Evolutionary conservation across 306 rosid species (phyloP).

Genomic region (Castanea crenata): DNA sequence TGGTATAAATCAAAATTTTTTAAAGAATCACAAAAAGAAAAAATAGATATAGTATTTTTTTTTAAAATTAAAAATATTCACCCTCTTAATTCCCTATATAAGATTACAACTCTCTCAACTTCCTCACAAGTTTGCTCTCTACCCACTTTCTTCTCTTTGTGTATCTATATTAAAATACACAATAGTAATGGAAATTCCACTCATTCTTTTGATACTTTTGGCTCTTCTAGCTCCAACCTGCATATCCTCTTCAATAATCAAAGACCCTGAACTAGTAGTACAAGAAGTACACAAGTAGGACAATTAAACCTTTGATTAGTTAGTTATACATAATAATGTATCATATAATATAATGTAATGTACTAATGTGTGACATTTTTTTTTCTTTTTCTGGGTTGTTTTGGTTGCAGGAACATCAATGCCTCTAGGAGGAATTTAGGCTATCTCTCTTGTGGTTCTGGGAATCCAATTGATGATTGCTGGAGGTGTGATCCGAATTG

Average conservation of each 20-base stretch:
- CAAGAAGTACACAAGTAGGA: conserved; percentile 64
- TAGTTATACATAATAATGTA: not conserved
- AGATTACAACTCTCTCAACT: conserved; percentile 18
- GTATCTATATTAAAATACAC: not conserved
- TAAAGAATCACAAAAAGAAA: not conserved
- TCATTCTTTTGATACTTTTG: conserved; percentile 28
- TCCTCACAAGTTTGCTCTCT: conserved; percentile 40
- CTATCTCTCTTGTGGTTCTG: conserved; percentile 64
- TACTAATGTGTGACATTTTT: not conserved
- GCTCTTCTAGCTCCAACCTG: conserved; percentile 34
- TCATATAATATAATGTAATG: not conserved
- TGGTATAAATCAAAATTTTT: not conserved
- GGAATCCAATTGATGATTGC: conserved; percentile 92
- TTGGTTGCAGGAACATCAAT: conserved; percentile 63
- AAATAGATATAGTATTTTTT: not conserved
- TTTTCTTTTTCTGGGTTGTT: not conserved
- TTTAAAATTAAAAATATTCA: not conserved
- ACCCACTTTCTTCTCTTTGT: conserved; percentile 16
- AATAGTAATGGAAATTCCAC: conserved; percentile 53
- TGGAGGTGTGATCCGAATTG: conserved; percentile 88
- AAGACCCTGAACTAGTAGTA: conserved; percentile 59
- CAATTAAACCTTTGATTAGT: not conserved
- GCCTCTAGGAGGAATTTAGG: conserved; percentile 63
- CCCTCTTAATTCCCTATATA: conserved; percentile 42
- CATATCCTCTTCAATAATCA: conserved; percentile 56